Evolutionary conservation across 1,284 basidiomycete species (phyloP), one percentile per base, ranked within the genome.

Genomic region (Ceratobasidium theobromae): DNA sequence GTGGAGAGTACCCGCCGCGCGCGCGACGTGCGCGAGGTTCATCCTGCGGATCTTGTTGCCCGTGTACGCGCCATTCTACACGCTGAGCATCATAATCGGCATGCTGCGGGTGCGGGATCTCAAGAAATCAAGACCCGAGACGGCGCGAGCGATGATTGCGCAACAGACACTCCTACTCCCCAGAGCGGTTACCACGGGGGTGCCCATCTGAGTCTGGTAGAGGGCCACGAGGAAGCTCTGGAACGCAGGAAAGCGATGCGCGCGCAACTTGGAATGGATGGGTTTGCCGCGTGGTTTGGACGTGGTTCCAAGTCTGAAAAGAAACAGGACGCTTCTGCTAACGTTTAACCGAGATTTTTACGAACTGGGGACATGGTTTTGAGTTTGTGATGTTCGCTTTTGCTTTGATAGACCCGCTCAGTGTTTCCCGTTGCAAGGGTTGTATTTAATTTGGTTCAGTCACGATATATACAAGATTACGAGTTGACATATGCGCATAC

Each of bases 1-100:
- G 43, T 66, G 14, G 67, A 68, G 45, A 57, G 53, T 43, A 66
- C 67, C 11, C 45, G 67, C 16, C 49, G 49, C 6, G 67, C 67
- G 4, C 64, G 64, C 16, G 67, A 68, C 33, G 48, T 64, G 8
- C 32, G 48, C 28, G 60, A 64, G 5, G 25, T 52, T 4, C 60
- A 53, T 12, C 49, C 49, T n/a, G 60, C 60, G 16, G 60, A 64
- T n/a, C 60, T 64, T 12, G 48, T 64, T 27, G 60, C 60, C 6
- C 48, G 60, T 32, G 60, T 64, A 16, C 46, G 60, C 25, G 60
- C 60, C 16, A 64, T 64, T 16, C 5, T 64, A 3, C 38, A 64
- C 21, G 60, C 60, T 27, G 48, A 64, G 16, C 12, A 12, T 25
- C 48, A 64, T 21, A 18, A 64, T 25, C 48, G 38, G 28, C 4